Evolutionary conservation across 2,329 filamentous ascomycete species (phyloP).

Genomic region (Botryotinia convoluta): DNA sequence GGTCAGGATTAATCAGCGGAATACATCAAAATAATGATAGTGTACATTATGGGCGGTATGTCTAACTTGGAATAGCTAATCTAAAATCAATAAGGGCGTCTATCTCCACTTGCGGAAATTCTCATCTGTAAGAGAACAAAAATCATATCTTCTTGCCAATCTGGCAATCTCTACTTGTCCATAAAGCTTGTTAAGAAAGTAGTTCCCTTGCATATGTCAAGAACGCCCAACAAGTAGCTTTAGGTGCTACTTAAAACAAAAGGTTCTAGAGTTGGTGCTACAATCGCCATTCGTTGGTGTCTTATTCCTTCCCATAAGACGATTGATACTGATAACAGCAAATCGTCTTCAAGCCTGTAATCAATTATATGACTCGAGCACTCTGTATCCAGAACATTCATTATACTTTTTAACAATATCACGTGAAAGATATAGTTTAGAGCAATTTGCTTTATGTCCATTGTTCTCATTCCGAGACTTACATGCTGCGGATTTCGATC

Average conservation of each 20-base stretch:
- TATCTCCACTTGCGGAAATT: background rate
- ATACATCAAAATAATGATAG: background rate
- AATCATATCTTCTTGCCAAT: background rate
- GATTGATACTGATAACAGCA: background rate
- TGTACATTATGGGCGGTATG: too few species aligned
- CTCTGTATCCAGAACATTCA: background rate
- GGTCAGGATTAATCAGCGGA: too few species aligned
- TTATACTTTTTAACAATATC: background rate
- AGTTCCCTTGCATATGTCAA: background rate
- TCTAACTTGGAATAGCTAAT: background rate
- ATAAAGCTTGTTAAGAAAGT: background rate
- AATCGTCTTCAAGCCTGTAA: background rate
- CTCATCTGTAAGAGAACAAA: background rate
- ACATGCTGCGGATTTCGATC: background rate
- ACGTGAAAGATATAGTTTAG: background rate
- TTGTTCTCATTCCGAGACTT: background rate
- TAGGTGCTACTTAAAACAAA: background rate
- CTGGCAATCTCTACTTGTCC: too few species aligned
- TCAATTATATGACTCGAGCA: background rate
- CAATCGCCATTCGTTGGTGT: background rate
- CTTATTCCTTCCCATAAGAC: background rate
- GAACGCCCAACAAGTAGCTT: background rate
- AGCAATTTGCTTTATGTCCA: background rate
- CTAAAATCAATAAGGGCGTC: too few species aligned
- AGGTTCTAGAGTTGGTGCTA: accelerated